phyloP scores from a whole-genome alignment of 2,329 filamentous ascomycete genomes.

The Escovopsis sp. region DNA sequence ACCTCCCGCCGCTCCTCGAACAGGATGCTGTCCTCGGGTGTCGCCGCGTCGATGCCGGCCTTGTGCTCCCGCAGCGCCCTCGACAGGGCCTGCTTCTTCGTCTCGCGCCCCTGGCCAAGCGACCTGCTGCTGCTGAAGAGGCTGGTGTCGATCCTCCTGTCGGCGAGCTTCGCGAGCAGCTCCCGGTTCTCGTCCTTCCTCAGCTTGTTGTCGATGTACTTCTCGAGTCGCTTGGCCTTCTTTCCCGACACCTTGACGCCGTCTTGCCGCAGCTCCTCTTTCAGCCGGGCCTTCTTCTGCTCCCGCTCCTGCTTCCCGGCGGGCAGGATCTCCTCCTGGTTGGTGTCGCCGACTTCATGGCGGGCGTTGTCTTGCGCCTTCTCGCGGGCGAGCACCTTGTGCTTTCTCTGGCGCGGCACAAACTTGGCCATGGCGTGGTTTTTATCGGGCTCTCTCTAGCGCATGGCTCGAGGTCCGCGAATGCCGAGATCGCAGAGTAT shows the following conservation, averaged over 20 bases:
- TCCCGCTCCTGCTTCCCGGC: conserved; percentile 35
- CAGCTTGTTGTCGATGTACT: conserved; percentile 75
- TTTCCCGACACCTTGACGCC: conserved; percentile 45
- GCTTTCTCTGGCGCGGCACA: conserved; percentile 51
- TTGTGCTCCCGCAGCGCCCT: conserved; percentile 49
- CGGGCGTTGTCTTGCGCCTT: conserved; percentile 30
- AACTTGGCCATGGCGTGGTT: conserved; percentile 36
- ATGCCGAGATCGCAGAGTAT: too few species aligned
- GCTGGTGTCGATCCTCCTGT: conserved; percentile 66
- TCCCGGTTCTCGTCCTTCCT: conserved; percentile 84
- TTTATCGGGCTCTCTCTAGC: conserved; percentile 1
- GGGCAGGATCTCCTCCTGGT: conserved; percentile 22
- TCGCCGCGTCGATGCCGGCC: conserved; percentile 44
- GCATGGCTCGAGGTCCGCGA: background rate
- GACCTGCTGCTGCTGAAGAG: conserved; percentile 64
- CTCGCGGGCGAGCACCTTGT: conserved; percentile 51
- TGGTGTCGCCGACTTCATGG: conserved; percentile 24
- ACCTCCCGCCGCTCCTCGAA: conserved; percentile 26
- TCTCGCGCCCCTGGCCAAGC: conserved; percentile 58
- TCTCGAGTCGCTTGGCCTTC: conserved; percentile 52
- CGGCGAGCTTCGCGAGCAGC: conserved; percentile 68
- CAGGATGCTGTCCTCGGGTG: conserved; percentile 39
- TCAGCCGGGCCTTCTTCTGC: conserved; percentile 39
- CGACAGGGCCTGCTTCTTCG: conserved; percentile 52
- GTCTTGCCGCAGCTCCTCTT: conserved; percentile 36